Evolutionary conservation across 139 green algal genomes (phyloP).

Genomic region (Haematococcus sp.): DNA sequence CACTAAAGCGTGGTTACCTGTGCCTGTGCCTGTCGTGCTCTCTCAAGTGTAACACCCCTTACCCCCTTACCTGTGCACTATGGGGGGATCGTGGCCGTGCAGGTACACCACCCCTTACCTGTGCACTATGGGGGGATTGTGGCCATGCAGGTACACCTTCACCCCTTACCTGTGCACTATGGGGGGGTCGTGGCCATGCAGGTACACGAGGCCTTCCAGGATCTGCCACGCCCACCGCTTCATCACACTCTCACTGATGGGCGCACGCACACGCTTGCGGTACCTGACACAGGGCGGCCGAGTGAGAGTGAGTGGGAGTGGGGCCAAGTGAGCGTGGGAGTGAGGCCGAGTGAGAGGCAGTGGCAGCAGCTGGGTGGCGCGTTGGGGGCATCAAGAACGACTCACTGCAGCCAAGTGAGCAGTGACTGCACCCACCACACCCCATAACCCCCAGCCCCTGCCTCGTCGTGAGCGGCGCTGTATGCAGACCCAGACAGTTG

Average conservation of each 20-base stretch:
- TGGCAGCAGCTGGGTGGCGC: neutral
- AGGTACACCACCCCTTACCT: slow-evolving; percentile 92
- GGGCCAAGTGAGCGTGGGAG: neutral
- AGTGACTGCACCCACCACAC: too few species aligned
- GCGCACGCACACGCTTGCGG: slow-evolving; percentile 42
- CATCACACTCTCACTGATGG: slow-evolving; percentile 51
- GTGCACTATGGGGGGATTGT: slow-evolving; percentile 62
- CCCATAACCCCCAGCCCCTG: too few species aligned
- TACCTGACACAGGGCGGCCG: slow-evolving; percentile 54
- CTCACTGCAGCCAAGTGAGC: too few species aligned
- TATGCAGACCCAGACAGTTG: too few species aligned
- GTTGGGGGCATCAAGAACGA: too few species aligned
- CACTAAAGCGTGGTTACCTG: too few species aligned
- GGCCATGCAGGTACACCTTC: too few species aligned
- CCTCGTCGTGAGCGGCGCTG: too few species aligned
- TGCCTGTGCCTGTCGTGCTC: too few species aligned
- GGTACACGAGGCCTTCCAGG: slow-evolving; percentile 91
- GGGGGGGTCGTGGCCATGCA: slow-evolving; percentile 79
- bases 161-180: slow-evolving; percentile 51
- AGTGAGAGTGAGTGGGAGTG: neutral
- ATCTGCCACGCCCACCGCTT: slow-evolving; percentile 96
- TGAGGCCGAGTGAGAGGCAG: neutral
- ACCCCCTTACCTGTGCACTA: slow-evolving; percentile 18
- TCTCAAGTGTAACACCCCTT: too few species aligned
- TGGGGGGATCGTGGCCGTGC: slow-evolving; percentile 73